phyloP scores from a whole-genome alignment of 2,329 filamentous ascomycete genomes.

The Neopestalotiopsis sp. region DNA sequence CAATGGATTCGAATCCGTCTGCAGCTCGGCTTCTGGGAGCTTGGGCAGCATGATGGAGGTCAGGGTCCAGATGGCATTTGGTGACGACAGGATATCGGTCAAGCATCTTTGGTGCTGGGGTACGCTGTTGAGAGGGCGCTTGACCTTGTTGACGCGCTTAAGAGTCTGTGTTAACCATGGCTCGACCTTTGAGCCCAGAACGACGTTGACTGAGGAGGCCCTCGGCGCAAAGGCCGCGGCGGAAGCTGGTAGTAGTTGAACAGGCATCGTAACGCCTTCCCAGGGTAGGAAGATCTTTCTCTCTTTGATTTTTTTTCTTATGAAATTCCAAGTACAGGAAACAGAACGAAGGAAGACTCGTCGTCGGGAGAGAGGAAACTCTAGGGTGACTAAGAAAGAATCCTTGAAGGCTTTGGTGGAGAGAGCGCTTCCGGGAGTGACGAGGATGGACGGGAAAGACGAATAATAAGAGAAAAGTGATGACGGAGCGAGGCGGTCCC shows the following conservation, averaged over 20 bases:
- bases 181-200: conserved; percentile 89
- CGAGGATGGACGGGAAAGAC: conserved; percentile 44
- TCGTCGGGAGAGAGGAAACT: conserved; percentile 4
- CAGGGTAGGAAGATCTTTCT: conserved; percentile 25
- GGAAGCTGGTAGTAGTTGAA: conserved; percentile 91
- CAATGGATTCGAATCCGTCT: conserved; percentile 80
- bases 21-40: conserved; percentile 82
- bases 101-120: conserved; percentile 95
- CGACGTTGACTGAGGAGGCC: conserved; percentile 88
- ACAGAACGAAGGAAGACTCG: conserved; percentile 17
- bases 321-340: conserved; percentile 23
- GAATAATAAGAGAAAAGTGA: conserved; percentile 50
- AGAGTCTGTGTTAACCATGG: conserved; percentile 96
- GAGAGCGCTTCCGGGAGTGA: conserved; percentile 31
- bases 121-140: conserved; percentile 96
- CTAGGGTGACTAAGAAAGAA: conserved; percentile 35
- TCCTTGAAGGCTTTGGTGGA: conserved; percentile 33
- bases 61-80: conserved; percentile 92
- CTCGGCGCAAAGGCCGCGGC: conserved; percentile 95
- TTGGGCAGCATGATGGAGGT: conserved; percentile 93
- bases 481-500: conserved; percentile 60
- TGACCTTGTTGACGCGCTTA: conserved; percentile 95
- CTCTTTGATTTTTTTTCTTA: conserved; percentile 8
- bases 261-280: conserved; percentile 71
- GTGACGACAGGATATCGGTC: conserved; percentile 88